phyloP scores from a whole-genome alignment of 2,329 filamentous ascomycete species.

The Pestalotiopsis sp. region DNA sequence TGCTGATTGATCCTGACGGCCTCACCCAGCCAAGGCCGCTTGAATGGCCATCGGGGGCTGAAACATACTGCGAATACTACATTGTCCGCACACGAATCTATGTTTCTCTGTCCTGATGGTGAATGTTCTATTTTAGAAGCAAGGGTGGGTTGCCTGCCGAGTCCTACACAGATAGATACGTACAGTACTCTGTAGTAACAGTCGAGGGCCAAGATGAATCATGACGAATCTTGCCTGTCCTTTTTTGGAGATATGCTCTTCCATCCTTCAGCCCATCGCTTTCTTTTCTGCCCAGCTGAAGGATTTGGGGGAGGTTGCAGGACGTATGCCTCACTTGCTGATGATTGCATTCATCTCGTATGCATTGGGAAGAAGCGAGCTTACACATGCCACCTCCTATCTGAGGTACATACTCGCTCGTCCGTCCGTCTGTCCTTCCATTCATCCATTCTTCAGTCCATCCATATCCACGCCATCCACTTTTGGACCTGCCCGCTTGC shows the following conservation, averaged over 20 bases:
- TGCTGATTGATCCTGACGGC: neutral
- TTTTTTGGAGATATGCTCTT: neutral
- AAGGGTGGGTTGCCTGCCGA: neutral
- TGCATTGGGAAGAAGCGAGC: neutral
- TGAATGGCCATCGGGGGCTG: neutral
- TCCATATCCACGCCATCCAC: neutral
- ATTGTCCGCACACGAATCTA: neutral
- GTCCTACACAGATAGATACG: too few species aligned
- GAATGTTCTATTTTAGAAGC: neutral
- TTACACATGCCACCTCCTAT: neutral
- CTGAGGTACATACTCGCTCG: neutral
- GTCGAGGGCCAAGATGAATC: neutral
- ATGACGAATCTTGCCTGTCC: neutral
- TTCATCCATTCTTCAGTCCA: neutral
- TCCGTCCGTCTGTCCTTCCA: neutral
- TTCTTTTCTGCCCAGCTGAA: neutral
- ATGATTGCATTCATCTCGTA: neutral
- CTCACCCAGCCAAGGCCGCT: neutral
- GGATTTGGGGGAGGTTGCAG: neutral
- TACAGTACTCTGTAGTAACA: too few species aligned
- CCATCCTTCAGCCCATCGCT: neutral
- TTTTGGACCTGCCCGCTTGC: neutral
- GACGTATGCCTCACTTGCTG: neutral
- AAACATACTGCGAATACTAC: neutral
- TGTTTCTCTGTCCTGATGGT: neutral